phyloP scores from a whole-genome alignment of 1,139 yeast genomes.

The Hansenula sp. region DNA sequence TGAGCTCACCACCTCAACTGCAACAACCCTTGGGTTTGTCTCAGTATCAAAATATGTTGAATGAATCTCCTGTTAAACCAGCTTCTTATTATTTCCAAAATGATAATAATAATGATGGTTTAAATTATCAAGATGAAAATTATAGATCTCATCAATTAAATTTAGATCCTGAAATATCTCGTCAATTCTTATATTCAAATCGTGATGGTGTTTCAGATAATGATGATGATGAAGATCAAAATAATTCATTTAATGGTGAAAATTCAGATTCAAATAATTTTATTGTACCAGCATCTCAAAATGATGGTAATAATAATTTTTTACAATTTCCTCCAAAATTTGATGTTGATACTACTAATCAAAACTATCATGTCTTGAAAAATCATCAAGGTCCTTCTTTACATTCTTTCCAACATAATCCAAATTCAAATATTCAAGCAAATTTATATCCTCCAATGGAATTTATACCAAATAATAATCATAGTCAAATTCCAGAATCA shows the following conservation, averaged over 20 bases:
- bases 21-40: slow-evolving; percentile 12
- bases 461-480: slow-evolving; percentile 8
- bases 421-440: slow-evolving; percentile 3
- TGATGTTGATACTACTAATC: not conserved
- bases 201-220: not conserved
- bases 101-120: slow-evolving; percentile 1
- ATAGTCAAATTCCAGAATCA: slow-evolving; percentile 12
- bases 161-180: slow-evolving; percentile 2
- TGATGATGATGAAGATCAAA: too few species aligned
- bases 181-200: slow-evolving; percentile 1
- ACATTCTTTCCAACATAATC: slow-evolving; percentile 4
- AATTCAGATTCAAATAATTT: slow-evolving; percentile 1
- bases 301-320: slow-evolving; percentile 6
- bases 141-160: slow-evolving; percentile 5
- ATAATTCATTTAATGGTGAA: too few species aligned
- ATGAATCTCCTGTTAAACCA: slow-evolving; percentile 15
- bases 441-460: slow-evolving; percentile 18
- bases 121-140: slow-evolving; percentile 8
- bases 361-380: too few species aligned
- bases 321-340: slow-evolving; percentile 13
- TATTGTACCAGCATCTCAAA: slow-evolving; percentile 12
- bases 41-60: slow-evolving; percentile 13
- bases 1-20: slow-evolving; percentile 10
- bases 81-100: slow-evolving; percentile 12
- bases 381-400: slow-evolving; percentile 4